phyloP scores from a whole-genome alignment of 495 filamentous ascomycete species.

The Penicillium bovifimosum region DNA sequence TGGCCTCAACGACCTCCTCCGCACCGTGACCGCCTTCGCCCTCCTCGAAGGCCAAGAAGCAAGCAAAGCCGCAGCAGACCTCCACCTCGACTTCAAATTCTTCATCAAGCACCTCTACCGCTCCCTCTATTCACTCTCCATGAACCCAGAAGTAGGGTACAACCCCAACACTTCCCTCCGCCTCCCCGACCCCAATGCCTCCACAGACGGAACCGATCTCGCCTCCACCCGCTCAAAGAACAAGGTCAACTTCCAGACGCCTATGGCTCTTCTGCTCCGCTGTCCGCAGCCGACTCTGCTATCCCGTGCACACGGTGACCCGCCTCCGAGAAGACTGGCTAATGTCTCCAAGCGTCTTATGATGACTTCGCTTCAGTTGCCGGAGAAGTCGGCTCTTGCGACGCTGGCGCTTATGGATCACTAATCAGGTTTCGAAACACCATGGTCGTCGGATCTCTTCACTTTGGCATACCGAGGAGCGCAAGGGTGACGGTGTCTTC shows the following conservation, averaged over 20 bases:
- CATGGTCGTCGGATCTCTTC: constrained; percentile 64
- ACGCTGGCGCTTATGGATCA: constrained; percentile 67
- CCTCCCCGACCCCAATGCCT: constrained; percentile 65
- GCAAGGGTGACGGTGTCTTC: constrained; percentile 73
- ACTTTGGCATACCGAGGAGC: constrained; percentile 84
- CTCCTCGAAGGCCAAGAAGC: constrained; percentile 84
- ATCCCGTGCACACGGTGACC: constrained; percentile 47
- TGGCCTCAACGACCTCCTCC: constrained; percentile 54
- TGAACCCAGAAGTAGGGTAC: constrained; percentile 81
- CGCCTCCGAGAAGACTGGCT: constrained; percentile 72
- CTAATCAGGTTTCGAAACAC: constrained; percentile 65
- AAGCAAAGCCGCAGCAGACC: constrained; percentile 53
- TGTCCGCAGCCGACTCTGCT: constrained; percentile 70
- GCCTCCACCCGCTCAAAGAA: constrained; percentile 33
- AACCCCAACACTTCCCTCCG: constrained; percentile 70
- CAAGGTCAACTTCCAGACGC: constrained; percentile 89
- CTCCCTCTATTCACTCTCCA: constrained; percentile 65
- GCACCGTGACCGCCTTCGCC: constrained; percentile 90
- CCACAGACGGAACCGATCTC: constrained; percentile 17
- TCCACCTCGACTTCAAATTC: constrained; percentile 87
- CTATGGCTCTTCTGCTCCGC: constrained; percentile 81
- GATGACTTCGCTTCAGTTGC: constrained; percentile 73
- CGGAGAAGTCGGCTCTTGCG: constrained; percentile 80
- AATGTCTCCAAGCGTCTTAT: constrained; percentile 91
- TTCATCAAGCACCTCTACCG: constrained; percentile 92